These are phyloP conservation scores for Ensete ventricosum DNA, from an alignment of 176 grass and related monocot species.

Conservation along the genomic window DNA sequence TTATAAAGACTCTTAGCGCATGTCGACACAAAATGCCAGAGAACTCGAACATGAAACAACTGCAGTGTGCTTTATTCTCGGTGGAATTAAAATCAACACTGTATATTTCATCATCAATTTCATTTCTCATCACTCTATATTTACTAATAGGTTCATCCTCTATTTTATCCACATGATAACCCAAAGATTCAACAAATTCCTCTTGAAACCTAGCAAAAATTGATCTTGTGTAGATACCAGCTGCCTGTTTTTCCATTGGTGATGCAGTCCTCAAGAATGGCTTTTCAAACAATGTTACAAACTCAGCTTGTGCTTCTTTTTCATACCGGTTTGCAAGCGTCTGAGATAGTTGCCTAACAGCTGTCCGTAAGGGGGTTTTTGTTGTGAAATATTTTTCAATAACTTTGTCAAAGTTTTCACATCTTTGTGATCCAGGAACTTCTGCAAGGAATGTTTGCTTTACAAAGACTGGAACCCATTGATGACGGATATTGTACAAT, in stretches of 20 bases:
- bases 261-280: conserved; percentile 58
- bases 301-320: conserved; percentile 62
- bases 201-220: conserved; percentile 79
- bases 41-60: conserved; percentile 73
- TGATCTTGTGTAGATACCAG: conserved; percentile 55
- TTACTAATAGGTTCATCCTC: conserved; percentile 49
- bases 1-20: conserved; percentile 60
- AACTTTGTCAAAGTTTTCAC: conserved; percentile 55
- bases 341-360: conserved; percentile 50
- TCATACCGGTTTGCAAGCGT: conserved; percentile 46
- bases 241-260: conserved; percentile 68
- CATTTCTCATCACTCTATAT: conserved; percentile 33
- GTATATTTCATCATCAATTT: conserved; percentile 44
- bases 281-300: conserved; percentile 57
- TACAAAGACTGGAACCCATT: conserved; percentile 61
- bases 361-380: conserved; percentile 50
- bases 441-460: conserved; percentile 60
- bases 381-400: conserved; percentile 50
- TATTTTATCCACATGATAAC: conserved; percentile 71
- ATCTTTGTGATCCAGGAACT: conserved; percentile 33
- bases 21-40: conserved; percentile 91
- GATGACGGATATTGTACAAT: conserved; percentile 56
- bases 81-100: conserved; percentile 49
- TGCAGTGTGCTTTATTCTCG: conserved; percentile 46
- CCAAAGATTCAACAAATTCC: conserved; percentile 80